Evolutionary conservation across 2,329 filamentous ascomycete species (phyloP), one percentile per base, ranked within the genome.

Genomic region (Trichoderma semiorbis): DNA sequence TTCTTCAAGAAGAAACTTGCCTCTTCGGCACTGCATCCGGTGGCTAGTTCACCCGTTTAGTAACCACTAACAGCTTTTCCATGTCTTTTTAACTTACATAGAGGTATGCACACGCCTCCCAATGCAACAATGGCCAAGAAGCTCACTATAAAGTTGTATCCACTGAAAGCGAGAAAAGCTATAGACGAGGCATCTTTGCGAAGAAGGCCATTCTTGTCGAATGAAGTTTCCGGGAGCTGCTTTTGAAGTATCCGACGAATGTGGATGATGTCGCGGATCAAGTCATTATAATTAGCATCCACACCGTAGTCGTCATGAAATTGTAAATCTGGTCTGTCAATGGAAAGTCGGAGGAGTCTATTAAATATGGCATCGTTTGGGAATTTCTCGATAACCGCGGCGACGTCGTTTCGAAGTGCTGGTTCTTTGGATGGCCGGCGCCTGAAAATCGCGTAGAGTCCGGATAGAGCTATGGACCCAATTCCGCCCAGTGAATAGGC

Each of bases 61-160:
- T 4, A 18, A 18, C n/a, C 21, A 10, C 12, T 7, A 18, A 26
- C n/a, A 10, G n/a, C n/a, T 7, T 21, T 11, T 12, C 14, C 12
- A 18, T 12, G n/a, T 7, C 70, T 64, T 14, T 74, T 14, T 26
- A 2, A 34, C 69, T 36, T 47, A 74, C 74, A 71, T 14, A 76
- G n/a, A 3, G 75, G 72, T 6, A 75, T 26, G 32, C 69, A 73
- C n/a, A 72, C 72, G 10, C 74, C 74, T 1, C 74, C 75, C 1
- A 77, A 47, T 0, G 72, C 75, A 11, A 71, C 71, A 24, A 74
- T 67, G 8, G 75, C 73, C 24, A 76, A 75, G 50, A 76, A 77
- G 3, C 73, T 74, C 1, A 76, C 73, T 8, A 75, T 30, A 28
- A 76, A 77, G 32, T 75, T 73, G 55, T 77, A 77, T 2, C 75